Conservation (phyloP, 2,329 filamentous ascomycete species). For the Fusarium papillatum region DNA sequence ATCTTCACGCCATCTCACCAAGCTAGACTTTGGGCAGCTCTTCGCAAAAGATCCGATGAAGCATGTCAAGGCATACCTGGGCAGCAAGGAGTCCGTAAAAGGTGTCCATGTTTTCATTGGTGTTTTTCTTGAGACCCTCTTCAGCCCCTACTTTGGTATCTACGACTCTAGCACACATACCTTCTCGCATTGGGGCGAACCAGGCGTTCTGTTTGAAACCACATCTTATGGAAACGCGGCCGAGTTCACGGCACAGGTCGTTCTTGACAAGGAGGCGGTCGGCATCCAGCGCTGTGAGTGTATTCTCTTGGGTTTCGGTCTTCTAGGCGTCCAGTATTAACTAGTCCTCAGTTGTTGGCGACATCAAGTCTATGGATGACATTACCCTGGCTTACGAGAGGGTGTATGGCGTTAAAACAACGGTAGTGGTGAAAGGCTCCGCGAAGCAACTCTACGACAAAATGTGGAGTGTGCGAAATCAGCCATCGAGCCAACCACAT, state of each 20-base stretch:
- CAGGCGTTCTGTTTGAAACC: neutral
- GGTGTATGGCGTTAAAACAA: neutral
- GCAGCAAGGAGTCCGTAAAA: neutral
- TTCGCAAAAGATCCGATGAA: neutral
- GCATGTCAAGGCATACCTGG: neutral
- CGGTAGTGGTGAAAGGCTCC: neutral
- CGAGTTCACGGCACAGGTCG: neutral
- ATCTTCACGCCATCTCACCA: no score
- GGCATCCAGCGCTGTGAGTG: neutral
- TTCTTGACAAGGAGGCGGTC: neutral
- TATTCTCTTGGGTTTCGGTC: neutral
- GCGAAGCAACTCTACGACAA: neutral
- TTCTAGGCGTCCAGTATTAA: neutral
- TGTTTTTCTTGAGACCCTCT: neutral
- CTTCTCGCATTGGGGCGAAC: neutral
- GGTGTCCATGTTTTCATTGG: neutral
- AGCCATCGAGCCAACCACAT: neutral
- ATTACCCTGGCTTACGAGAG: neutral
- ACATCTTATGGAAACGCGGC: neutral
- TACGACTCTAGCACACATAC: neutral
- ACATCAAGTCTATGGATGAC: neutral
- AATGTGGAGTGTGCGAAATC: neutral
- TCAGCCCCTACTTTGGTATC: neutral
- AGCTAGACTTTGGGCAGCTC: neutral
- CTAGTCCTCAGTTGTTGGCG: neutral